phyloP scores from a whole-genome alignment of 768 basidiomycete species.

The Leccinum longicurvipes region DNA sequence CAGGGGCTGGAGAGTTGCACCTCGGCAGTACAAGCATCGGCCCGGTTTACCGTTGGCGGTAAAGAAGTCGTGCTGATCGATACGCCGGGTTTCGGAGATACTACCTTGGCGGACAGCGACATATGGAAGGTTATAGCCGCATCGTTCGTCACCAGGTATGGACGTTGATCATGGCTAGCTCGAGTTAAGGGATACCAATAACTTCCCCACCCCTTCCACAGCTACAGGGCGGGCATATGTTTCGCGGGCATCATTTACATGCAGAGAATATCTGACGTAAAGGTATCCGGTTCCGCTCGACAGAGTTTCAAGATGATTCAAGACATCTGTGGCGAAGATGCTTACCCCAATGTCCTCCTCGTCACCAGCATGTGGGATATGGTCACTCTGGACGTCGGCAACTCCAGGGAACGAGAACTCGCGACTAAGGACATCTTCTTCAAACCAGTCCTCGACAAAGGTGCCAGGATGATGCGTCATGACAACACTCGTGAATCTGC shows the following conservation, averaged over 20 bases:
- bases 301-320: conserved; percentile 50
- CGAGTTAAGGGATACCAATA: background rate
- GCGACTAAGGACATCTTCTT: conserved; percentile 43
- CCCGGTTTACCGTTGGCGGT: conserved; percentile 24
- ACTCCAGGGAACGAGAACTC: conserved; percentile 43
- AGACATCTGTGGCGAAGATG: conserved; percentile 47
- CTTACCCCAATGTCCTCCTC: conserved; percentile 46
- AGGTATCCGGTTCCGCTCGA: conserved; percentile 43
- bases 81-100: conserved; percentile 63
- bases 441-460: conserved; percentile 44
- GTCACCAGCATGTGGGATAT: conserved; percentile 53
- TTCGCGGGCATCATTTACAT: conserved; percentile 50
- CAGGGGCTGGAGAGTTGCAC: conserved; percentile 34
- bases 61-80: conserved; percentile 49
- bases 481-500: conserved; percentile 43
- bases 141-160: conserved; percentile 29
- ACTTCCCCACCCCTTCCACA: background rate
- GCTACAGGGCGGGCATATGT: conserved; percentile 26
- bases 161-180: background rate
- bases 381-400: conserved; percentile 32
- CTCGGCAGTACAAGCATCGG: conserved; percentile 27
- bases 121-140: conserved; percentile 48
- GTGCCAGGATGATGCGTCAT: conserved; percentile 44
- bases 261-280: conserved; percentile 49
- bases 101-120: conserved; percentile 44